phyloP scores from a whole-genome alignment of 2,329 filamentous ascomycete species.

The Alternaria infectoria region DNA sequence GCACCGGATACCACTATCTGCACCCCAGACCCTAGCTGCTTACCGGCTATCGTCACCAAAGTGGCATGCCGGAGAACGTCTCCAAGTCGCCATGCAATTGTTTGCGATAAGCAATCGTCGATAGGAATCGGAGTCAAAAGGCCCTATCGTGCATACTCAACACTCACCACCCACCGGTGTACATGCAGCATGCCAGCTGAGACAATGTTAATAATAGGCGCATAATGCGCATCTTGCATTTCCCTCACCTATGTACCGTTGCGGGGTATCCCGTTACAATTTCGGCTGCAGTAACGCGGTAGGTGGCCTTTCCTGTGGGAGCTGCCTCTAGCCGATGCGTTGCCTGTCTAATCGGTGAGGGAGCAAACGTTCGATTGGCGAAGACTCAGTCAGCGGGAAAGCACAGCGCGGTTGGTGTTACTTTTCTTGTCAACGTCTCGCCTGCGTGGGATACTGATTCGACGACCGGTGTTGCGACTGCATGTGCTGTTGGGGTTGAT shows the following conservation, averaged over 20 bases:
- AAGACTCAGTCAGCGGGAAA: constrained; percentile 1
- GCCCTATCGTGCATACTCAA: background rate
- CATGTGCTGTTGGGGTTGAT: background rate
- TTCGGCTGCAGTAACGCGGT: constrained; percentile 5
- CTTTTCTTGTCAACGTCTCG: constrained; percentile 7
- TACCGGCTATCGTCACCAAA: background rate
- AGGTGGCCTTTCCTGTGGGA: constrained; percentile 14
- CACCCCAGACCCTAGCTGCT: constrained; percentile 1
- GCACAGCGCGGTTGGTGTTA: constrained; percentile 6
- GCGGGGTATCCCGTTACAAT: constrained; percentile 4
- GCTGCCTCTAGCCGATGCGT: constrained; percentile 23
- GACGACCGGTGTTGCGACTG: constrained; percentile 5
- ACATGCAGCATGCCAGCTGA: constrained; percentile 6
- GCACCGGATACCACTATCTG: constrained; percentile 5
- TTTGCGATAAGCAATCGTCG: constrained; percentile 1
- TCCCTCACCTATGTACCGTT: background rate
- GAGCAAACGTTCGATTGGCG: constrained; percentile 13
- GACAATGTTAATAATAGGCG: constrained; percentile 2
- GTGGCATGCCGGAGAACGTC: background rate
- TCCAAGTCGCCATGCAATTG: background rate
- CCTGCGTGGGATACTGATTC: constrained; percentile 6
- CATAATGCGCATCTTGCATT: constrained; percentile 1
- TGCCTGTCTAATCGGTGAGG: constrained; percentile 14
- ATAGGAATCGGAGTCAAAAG: background rate
- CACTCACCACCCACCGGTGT: background rate